A percentile compares a stretch with the other conserved stretches of the same genome.
Evolutionary conservation across 2,329 filamentous ascomycete genomes (phyloP).

Genomic region (Colletotrichum scovillei): DNA sequence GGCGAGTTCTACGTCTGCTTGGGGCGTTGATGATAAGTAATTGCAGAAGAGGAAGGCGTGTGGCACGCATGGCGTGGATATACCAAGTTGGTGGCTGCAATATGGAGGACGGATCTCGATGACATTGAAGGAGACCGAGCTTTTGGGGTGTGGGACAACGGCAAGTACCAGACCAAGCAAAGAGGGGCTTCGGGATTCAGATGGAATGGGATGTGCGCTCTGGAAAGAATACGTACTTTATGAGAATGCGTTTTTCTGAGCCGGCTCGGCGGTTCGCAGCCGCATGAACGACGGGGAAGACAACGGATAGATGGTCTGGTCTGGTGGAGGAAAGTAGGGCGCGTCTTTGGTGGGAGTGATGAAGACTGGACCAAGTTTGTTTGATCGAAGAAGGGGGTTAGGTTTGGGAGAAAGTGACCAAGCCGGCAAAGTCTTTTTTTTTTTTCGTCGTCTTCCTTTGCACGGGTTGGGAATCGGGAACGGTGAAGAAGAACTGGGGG

Average conservation of each 20-base stretch:
- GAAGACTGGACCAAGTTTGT: slow-evolving; percentile 20
- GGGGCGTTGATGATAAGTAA: slow-evolving; percentile 18
- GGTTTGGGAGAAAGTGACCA: slow-evolving; percentile 12
- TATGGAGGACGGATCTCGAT: slow-evolving; percentile 36
- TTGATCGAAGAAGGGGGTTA: slow-evolving; percentile 16
- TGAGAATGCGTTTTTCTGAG: slow-evolving; percentile 21
- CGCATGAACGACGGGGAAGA: slow-evolving; percentile 28
- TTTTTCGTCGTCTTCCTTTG: slow-evolving; percentile 1
- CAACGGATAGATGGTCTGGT: not conserved
- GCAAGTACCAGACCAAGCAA: slow-evolving; percentile 35
- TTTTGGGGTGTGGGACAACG: slow-evolving; percentile 36
- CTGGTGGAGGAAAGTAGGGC: not conserved
- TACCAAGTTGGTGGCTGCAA: slow-evolving; percentile 32
- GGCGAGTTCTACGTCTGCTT: not conserved
- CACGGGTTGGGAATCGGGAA: slow-evolving; percentile 15
- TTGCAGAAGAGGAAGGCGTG: slow-evolving; percentile 13
- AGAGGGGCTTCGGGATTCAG: slow-evolving; percentile 33
- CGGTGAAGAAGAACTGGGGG: slow-evolving; percentile 30
- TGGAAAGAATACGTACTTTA: slow-evolving; percentile 33
- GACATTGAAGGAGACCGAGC: slow-evolving; percentile 37
- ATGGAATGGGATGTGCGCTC: slow-evolving; percentile 32
- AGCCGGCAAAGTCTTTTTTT: slow-evolving; percentile 31
- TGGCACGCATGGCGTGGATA: slow-evolving; percentile 35
- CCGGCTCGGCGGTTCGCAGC: slow-evolving; percentile 21
- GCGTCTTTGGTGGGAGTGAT: not conserved